Evolutionary conservation across 169 alveolate species (phyloP).

Genomic region (Amoebophrya sp.): DNA sequence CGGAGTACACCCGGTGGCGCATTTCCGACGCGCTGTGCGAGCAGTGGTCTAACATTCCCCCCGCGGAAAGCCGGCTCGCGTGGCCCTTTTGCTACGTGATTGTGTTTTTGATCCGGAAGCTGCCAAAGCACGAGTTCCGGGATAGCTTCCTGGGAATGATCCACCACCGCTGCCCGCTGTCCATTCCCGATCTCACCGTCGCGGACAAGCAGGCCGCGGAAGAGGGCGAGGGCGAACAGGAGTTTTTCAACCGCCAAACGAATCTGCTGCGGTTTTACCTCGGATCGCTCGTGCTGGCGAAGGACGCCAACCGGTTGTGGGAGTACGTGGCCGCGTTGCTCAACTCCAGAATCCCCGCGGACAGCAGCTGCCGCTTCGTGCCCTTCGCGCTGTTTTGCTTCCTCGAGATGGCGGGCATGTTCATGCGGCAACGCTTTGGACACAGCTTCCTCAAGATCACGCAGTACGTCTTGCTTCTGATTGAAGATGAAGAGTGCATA

Average conservation of each 20-base stretch:
- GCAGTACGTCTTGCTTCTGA: background rate
- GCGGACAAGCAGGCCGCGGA: background rate
- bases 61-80: background rate
- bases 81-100: slow-evolving; percentile 1
- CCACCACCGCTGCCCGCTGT: background rate
- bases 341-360: background rate
- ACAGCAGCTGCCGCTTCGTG: background rate
- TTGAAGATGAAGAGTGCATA: background rate
- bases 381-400: background rate
- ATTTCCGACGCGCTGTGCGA: background rate
- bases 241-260: background rate
- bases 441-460: background rate
- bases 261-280: background rate
- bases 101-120: background rate
- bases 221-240: background rate
- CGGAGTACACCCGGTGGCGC: background rate
- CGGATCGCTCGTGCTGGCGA: background rate
- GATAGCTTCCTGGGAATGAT: background rate
- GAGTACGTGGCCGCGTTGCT: background rate
- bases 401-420: background rate
- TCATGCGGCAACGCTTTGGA: background rate
- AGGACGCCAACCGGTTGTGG: background rate
- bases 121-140: background rate
- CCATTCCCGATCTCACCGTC: background rate
- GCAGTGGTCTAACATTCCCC: background rate